Base-by-base conservation (phyloP, 805 yeast species). In the Kodamaea sagamina region DNA sequence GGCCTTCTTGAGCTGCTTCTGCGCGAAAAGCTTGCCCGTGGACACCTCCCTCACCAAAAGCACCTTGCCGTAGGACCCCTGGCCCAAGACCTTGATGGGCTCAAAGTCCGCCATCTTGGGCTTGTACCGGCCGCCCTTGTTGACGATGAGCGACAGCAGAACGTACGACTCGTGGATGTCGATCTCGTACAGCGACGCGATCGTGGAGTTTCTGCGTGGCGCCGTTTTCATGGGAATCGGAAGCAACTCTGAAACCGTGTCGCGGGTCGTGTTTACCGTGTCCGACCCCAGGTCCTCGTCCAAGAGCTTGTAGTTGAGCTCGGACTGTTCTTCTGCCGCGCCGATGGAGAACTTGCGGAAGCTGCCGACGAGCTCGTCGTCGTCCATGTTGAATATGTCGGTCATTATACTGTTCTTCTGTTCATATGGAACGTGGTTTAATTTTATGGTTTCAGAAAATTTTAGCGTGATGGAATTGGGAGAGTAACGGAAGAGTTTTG, bases 61-160 rank as follows among this genome's bases (percentile, higher is more conserved):
- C 15, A 71, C 76, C 41, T 71, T 71, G 2, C 76, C 76, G 47
- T 67, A 71, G 10, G 72, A 63, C 3, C 76, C 76, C 48, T 61
- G 63, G 16, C 76, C 76, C 41, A 71, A 53, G 5, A 71, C 76
- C 51, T 65, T 69, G 32, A 71, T 56, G 5, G 74, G 73, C 42
- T 63, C 69, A 43, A 71, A 71, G 49, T 71, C 75, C 1, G 60
- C 48, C 24, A 68, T 54, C 39, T 54, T 55, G 16, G 68, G 66
- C 48, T 57, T 54, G 44, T 57, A 58, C 10, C 11, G 9, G 21
- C 39, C 42, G 13, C 39, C 15, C 17, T 46, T 48, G 42, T 46
- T 49, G 19, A 45, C 42, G 6, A 53, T 46, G 6, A 59, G 45
- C 6, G 60, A 50, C 12, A 65, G 52, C 4, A 67, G 59, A 6